Percentiles rank a stretch among this genome's conserved stretches.
Evolutionary conservation across 257 asterid genomes (phyloP).

Genomic region (Solanum peruvianum): DNA sequence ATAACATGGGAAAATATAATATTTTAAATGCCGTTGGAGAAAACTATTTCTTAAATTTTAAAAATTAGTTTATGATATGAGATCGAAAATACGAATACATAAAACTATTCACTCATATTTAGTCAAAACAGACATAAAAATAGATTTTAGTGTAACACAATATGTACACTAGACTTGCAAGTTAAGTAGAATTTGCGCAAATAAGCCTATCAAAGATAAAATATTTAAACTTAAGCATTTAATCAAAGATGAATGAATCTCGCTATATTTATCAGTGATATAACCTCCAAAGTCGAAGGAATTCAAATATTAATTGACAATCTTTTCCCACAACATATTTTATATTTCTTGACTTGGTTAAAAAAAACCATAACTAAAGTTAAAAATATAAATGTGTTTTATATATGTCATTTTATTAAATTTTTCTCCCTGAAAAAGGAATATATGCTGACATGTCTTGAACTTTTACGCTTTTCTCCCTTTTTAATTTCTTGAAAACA

Average conservation of each 20-base stretch:
- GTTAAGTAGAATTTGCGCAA: background rate
- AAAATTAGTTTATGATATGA: background rate
- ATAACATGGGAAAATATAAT: background rate
- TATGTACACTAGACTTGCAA: background rate
- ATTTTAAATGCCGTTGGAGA: background rate
- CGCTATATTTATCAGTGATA: background rate
- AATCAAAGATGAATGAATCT: background rate
- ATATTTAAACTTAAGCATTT: background rate
- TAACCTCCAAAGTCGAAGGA: background rate
- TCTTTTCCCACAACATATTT: background rate
- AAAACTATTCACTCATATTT: background rate
- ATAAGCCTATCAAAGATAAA: background rate
- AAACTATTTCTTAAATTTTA: background rate
- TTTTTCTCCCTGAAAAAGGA: background rate
- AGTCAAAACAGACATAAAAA: too few species aligned
- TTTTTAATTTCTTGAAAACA: constrained; percentile 5
- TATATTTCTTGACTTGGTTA: background rate
- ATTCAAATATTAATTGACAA: background rate
- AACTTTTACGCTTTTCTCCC: constrained; percentile 39
- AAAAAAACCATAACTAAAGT: background rate
- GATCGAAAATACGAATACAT: background rate
- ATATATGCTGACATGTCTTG: constrained; percentile 14
- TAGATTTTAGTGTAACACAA: background rate
- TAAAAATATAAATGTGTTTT: background rate
- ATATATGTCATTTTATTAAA: background rate